phyloP scores from a whole-genome alignment of 768 basidiomycete species.

The Steccherinum ochraceum region DNA sequence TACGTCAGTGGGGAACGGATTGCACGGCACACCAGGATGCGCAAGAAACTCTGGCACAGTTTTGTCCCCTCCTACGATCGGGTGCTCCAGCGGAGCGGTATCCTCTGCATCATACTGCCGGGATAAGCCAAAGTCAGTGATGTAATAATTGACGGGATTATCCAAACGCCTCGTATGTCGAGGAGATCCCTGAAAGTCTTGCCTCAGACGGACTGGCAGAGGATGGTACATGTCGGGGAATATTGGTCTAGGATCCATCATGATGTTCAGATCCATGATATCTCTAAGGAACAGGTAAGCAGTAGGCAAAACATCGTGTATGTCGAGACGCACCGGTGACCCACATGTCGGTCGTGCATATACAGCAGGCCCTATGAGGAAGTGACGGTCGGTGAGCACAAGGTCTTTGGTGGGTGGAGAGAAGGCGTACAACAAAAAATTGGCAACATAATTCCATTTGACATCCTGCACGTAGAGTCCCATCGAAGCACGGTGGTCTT shows the following conservation, averaged over 20 bases:
- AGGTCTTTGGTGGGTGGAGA: too few relatives aligned
- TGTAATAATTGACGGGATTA: constrained; percentile 24
- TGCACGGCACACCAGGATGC: constrained; percentile 6
- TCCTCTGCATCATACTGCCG: constrained; percentile 22
- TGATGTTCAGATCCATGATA: too few relatives aligned
- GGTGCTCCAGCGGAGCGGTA: constrained; percentile 19
- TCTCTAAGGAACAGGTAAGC: too few relatives aligned
- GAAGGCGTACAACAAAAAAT: too few relatives aligned
- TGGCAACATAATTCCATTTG: too few relatives aligned
- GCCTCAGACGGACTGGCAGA: constrained; percentile 1
- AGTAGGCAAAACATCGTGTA: too few relatives aligned
- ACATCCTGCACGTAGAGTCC: too few relatives aligned
- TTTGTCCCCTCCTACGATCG: constrained; percentile 35
- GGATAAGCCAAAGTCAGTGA: constrained; percentile 33
- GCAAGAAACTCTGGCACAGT: constrained; percentile 30
- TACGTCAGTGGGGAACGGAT: constrained; percentile 30
- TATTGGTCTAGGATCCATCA: constrained; percentile 18
- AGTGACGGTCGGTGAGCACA: too few relatives aligned
- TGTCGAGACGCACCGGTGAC: too few relatives aligned
- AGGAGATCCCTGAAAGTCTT: constrained; percentile 16
- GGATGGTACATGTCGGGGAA: constrained; percentile 25
- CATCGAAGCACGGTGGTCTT: too few relatives aligned
- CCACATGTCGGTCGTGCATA: too few relatives aligned
- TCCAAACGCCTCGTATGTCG: constrained; percentile 24
- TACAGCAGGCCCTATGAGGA: too few relatives aligned